phyloP scores from a whole-genome alignment of 1,284 basidiomycete genomes.

The Sporisorium sorghi region DNA sequence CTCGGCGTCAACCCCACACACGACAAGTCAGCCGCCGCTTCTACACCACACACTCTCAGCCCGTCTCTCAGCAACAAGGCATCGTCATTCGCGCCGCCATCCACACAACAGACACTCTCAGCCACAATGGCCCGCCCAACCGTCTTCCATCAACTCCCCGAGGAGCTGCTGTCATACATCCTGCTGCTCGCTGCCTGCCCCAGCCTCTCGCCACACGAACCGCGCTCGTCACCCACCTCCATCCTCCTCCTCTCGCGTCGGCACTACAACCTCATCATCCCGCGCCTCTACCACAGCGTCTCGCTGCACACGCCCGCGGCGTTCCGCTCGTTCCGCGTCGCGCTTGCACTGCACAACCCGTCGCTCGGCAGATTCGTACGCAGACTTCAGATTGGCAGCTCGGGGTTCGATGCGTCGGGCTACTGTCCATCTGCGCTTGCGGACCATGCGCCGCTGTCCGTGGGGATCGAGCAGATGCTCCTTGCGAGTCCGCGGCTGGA shows the following conservation, averaged over 20 bases:
- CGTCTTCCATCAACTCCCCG: constrained; percentile 35
- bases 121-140: constrained; percentile 2
- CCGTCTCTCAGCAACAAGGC: background rate
- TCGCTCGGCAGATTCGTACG: constrained; percentile 39
- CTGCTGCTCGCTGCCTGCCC: constrained; percentile 48
- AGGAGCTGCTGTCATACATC: constrained; percentile 48
- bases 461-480: constrained; percentile 60
- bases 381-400: constrained; percentile 40
- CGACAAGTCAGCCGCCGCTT: background rate
- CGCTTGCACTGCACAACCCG: constrained; percentile 56
- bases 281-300: constrained; percentile 49
- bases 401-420: constrained; percentile 50
- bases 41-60: background rate
- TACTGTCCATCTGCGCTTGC: constrained; percentile 55
- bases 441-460: constrained; percentile 37
- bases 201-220: constrained; percentile 35
- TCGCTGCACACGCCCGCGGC: constrained; percentile 37
- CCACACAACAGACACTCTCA: background rate
- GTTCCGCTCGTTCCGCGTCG: constrained; percentile 47
- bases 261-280: constrained; percentile 44
- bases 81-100: background rate
- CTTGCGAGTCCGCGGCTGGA: constrained; percentile 42
- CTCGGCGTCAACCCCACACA: background rate
- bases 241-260: constrained; percentile 49
- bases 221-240: constrained; percentile 36